These are phyloP conservation scores for Xylaria sp. DNA, from an alignment of 2,329 filamentous ascomycete species.

Conservation along the genomic window DNA sequence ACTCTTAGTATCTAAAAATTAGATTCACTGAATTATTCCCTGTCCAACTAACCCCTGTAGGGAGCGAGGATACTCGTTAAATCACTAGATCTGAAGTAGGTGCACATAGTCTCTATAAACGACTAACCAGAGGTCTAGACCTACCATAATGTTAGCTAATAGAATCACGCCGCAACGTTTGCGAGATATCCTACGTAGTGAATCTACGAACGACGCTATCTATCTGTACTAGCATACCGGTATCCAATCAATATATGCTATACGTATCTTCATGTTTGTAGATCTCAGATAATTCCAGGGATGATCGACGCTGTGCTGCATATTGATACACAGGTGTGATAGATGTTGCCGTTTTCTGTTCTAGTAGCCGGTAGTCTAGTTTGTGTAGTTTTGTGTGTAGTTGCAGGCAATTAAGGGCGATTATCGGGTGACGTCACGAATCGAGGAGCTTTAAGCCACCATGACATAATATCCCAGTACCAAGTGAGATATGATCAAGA, in stretches of 20 bases:
- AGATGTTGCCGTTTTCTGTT: constrained; percentile 16
- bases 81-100: no score
- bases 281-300: constrained; percentile 6
- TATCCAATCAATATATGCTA: background rate
- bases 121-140: constrained; percentile 9
- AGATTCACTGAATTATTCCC: no score
- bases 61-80: no score
- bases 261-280: constrained; percentile 8
- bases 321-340: constrained; percentile 1
- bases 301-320: constrained; percentile 23
- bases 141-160: constrained; percentile 12
- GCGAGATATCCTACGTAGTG: background rate
- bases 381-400: background rate
- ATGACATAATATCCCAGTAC: constrained; percentile 28
- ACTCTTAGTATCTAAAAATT: no score
- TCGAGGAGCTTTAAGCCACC: constrained; percentile 18
- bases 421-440: constrained; percentile 32
- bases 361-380: background rate
- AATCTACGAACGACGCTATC: constrained; percentile 11
- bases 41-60: background rate
- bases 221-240: background rate
- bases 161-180: background rate
- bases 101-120: background rate
- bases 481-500: constrained; percentile 2
- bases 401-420: constrained; percentile 1